Evolutionary conservation across 352 stramenopile genomes (phyloP).

Genomic region (Pythium dissotocum): DNA sequence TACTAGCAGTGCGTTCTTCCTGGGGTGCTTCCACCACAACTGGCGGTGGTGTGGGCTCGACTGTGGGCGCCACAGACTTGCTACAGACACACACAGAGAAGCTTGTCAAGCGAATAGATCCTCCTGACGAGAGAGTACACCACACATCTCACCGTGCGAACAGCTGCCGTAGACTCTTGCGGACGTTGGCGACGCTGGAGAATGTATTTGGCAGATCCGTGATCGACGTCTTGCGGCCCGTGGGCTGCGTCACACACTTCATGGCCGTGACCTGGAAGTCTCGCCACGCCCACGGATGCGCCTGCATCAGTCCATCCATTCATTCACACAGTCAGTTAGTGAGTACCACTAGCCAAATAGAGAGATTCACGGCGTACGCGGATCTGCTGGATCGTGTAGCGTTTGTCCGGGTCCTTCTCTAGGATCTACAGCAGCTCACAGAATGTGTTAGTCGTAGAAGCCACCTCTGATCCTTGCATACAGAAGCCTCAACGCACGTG

Average conservation of each 20-base stretch:
- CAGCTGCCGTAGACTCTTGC: constrained; percentile 57
- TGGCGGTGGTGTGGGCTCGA: not conserved
- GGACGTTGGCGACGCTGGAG: constrained; percentile 47
- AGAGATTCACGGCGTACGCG: constrained; percentile 39
- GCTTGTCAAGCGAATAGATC: no score
- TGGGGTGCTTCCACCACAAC: not conserved
- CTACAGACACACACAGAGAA: constrained; percentile 7
- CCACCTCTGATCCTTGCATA: no score
- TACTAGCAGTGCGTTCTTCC: constrained; percentile 10
- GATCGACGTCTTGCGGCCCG: constrained; percentile 43
- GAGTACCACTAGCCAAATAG: not conserved
- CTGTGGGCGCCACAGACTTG: constrained; percentile 23
- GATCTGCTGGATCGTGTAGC: constrained; percentile 69
- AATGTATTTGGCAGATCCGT: constrained; percentile 39
- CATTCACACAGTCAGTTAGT: not conserved
- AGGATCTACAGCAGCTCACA: constrained; percentile 45
- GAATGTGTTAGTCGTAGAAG: not conserved
- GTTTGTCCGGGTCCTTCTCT: constrained; percentile 63
- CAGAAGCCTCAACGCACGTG: constrained; percentile 35
- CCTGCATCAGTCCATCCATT: constrained; percentile 25
- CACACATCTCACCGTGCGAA: constrained; percentile 40
- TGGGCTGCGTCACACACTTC: constrained; percentile 64
- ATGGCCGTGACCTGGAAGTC: constrained; percentile 73
- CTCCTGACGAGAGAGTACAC: not conserved
- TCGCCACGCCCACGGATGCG: constrained; percentile 68